Conservation (phyloP, 108 stramenopile species). For the Nitzschia inconspicua region DNA sequence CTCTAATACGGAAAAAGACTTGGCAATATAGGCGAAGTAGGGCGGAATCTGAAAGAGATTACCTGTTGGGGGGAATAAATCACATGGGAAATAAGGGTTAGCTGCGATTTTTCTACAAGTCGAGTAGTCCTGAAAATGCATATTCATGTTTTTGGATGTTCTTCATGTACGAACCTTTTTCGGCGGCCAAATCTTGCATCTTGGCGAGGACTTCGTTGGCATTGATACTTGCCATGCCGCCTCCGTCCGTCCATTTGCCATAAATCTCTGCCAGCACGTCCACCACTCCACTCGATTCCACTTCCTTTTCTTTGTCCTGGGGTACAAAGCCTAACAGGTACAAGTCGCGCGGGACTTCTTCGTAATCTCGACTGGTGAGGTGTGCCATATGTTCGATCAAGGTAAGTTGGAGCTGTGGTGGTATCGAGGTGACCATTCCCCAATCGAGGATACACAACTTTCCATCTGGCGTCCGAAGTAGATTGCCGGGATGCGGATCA, state of each 20-base stretch:
- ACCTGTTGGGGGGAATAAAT: background rate
- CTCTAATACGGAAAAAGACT: conserved; percentile 89
- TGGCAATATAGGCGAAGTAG: conserved; percentile 92
- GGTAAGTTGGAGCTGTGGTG: conserved; percentile 76
- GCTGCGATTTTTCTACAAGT: background rate
- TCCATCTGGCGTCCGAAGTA: conserved; percentile 87
- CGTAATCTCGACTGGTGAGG: conserved; percentile 89
- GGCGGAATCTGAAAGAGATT: conserved; percentile 54
- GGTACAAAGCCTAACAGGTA: conserved; percentile 90
- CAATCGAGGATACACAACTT: conserved; percentile 92
- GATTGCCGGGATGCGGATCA: conserved; percentile 40
- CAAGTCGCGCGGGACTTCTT: conserved; percentile 85
- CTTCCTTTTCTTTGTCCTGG: conserved; percentile 61
- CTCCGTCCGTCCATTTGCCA: conserved; percentile 82
- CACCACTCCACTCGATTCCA: conserved; percentile 85
- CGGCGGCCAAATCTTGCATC: conserved; percentile 81
- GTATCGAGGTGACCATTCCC: conserved; percentile 92
- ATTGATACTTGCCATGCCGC: conserved; percentile 89
- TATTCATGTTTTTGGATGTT: no score
- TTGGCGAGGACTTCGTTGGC: conserved; percentile 83
- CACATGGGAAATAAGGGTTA: background rate
- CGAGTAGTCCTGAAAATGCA: conserved; percentile 50
- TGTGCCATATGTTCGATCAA: conserved; percentile 96
- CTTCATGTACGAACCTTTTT: no score
- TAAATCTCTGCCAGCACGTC: conserved; percentile 88